These are phyloP conservation scores for Kwoniella shivajii DNA, from an alignment of 1,284 basidiomycete genomes.

Conservation along the genomic window DNA sequence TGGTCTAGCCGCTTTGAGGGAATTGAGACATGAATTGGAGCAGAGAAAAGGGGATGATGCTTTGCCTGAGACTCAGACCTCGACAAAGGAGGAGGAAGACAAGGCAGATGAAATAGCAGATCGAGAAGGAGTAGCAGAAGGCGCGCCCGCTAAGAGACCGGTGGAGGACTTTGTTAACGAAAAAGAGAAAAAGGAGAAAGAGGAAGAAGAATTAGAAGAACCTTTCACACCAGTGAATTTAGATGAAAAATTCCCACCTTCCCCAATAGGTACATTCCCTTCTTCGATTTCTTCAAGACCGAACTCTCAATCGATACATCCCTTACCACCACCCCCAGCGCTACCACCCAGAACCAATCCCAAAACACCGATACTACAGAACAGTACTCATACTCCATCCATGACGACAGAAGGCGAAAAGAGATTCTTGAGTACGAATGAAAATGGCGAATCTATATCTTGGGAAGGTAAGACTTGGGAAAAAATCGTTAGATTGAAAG, in stretches of 20 bases:
- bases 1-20: neutral
- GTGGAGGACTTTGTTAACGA: neutral
- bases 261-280: constrained; percentile 2
- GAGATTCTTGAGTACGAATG: constrained; percentile 25
- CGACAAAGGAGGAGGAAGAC: neutral
- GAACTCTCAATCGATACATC: neutral
- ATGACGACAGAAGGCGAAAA: constrained; percentile 21
- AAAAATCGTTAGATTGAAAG: constrained; percentile 74
- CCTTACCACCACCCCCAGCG: constrained; percentile 14
- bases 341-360: constrained; percentile 39
- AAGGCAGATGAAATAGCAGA: neutral
- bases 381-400: neutral
- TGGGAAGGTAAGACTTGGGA: constrained; percentile 93
- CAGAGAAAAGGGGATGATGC: neutral
- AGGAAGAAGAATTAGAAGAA: constrained; percentile 4
- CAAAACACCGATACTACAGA: constrained; percentile 20
- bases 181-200: neutral
- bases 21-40: constrained; percentile 7
- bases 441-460: constrained; percentile 59
- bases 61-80: too few species aligned
- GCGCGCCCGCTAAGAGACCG: neutral
- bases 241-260: constrained; percentile 13
- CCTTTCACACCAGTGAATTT: constrained; percentile 11
- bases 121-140: neutral
- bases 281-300: neutral